Evolutionary conservation across 2,329 filamentous ascomycete genomes (phyloP).

Genomic region (Diplocarpon rosae): DNA sequence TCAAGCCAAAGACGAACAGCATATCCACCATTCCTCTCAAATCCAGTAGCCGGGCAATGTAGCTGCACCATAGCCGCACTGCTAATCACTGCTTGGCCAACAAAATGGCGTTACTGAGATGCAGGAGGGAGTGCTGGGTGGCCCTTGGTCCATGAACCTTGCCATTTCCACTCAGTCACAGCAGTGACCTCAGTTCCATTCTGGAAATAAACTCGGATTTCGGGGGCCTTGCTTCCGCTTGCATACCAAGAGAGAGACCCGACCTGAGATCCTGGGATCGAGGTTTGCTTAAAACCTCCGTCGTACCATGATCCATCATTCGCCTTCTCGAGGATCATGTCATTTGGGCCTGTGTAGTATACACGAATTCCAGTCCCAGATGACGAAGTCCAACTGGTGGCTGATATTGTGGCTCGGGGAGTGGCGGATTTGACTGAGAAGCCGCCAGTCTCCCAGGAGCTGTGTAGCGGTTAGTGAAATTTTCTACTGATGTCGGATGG

Average conservation of each 20-base stretch:
- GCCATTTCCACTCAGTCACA: constrained; percentile 7
- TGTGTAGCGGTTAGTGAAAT: no score
- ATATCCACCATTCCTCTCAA: no score
- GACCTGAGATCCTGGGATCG: constrained; percentile 6
- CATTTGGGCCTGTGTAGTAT: constrained; percentile 4
- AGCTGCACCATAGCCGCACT: no score
- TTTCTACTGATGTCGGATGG: no score
- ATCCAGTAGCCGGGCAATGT: no score
- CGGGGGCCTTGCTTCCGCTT: not conserved
- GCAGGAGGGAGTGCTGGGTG: not conserved
- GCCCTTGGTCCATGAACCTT: constrained; percentile 1
- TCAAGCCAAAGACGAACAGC: no score
- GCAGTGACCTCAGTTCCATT: constrained; percentile 4
- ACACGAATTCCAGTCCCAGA: constrained; percentile 3
- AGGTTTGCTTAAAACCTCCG: constrained; percentile 5
- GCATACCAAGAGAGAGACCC: constrained; percentile 4
- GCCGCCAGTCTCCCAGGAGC: constrained; percentile 1
- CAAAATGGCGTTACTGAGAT: not conserved
- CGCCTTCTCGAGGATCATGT: constrained; percentile 7
- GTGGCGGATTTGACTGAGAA: constrained; percentile 4
- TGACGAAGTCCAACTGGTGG: constrained; percentile 2
- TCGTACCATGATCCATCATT: constrained; percentile 8
- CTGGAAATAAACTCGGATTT: constrained; percentile 7
- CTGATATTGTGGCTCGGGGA: constrained; percentile 3
- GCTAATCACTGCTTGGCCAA: not conserved